Evolutionary conservation across 176 grass and related monocot species (phyloP).

Genomic region (Saccharum spontaneum): DNA sequence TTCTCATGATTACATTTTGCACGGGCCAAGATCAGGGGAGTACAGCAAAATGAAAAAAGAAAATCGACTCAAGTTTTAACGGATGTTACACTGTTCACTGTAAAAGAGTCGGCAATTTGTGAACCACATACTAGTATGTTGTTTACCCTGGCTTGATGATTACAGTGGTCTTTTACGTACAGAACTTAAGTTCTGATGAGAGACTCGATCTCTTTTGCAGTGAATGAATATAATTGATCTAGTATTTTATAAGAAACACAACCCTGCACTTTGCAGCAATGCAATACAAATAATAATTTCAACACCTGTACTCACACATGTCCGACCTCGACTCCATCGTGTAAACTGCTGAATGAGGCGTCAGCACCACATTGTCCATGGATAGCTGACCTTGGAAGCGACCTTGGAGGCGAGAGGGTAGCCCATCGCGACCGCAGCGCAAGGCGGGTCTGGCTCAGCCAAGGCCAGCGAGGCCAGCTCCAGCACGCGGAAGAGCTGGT

Average conservation of each 20-base stretch:
- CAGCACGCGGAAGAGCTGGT: conserved; percentile 28
- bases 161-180: not conserved
- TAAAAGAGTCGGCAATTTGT: not conserved
- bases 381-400: too few species aligned
- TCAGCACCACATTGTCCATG: too few species aligned
- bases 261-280: not conserved
- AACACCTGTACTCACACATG: too few species aligned
- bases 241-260: too few species aligned
- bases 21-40: not conserved
- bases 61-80: not conserved
- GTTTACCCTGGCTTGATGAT: not conserved
- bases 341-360: too few species aligned
- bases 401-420: too few species aligned
- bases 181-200: not conserved
- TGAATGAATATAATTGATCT: not conserved
- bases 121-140: not conserved
- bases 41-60: not conserved
- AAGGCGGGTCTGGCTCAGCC: conserved; percentile 21
- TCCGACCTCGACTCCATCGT: too few species aligned
- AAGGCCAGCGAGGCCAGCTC: conserved; percentile 8
- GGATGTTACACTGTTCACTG: not conserved
- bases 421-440: too few species aligned
- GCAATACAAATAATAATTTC: not conserved
- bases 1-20: not conserved
- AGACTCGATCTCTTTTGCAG: not conserved